Evolutionary conservation across 2,329 filamentous ascomycete species (phyloP).

Genomic region (Penicillium brasilianum): DNA sequence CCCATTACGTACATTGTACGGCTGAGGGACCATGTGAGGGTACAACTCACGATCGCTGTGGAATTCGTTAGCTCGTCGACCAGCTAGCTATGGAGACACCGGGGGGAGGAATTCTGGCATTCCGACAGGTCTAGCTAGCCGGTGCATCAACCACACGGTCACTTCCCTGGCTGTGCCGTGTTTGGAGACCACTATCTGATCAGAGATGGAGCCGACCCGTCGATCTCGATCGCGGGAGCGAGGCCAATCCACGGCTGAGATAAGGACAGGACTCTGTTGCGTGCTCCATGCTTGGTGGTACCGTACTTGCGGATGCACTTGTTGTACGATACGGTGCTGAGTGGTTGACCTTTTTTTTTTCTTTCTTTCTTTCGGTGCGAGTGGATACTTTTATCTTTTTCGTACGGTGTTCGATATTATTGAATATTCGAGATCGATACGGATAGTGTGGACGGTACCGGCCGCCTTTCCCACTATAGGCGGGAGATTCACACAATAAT

Average conservation of each 20-base stretch:
- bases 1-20: slow-evolving; percentile 21
- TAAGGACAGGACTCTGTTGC: neutral
- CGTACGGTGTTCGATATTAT: neutral
- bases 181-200: slow-evolving; percentile 21
- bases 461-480: neutral
- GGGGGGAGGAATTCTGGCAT: neutral
- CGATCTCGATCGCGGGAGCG: slow-evolving; percentile 21
- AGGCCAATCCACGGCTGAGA: neutral
- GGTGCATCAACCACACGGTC: slow-evolving; percentile 7
- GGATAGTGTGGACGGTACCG: neutral
- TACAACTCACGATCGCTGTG: slow-evolving; percentile 3
- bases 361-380: neutral
- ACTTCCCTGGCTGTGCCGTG: slow-evolving; percentile 24
- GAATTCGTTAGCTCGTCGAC: slow-evolving; percentile 1
- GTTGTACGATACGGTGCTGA: neutral
- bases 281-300: neutral
- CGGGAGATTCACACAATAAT: slow-evolving; percentile 23
- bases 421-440: neutral
- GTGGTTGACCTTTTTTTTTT: neutral
- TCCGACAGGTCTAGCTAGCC: neutral
- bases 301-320: neutral
- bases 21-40: slow-evolving; percentile 1
- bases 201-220: slow-evolving; percentile 19
- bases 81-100: neutral
- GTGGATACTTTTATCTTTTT: neutral